Percentiles rank a stretch among this genome's conserved stretches.
Evolutionary conservation across 257 asterid species (phyloP).

Genomic region (Linderniella brevidens): DNA sequence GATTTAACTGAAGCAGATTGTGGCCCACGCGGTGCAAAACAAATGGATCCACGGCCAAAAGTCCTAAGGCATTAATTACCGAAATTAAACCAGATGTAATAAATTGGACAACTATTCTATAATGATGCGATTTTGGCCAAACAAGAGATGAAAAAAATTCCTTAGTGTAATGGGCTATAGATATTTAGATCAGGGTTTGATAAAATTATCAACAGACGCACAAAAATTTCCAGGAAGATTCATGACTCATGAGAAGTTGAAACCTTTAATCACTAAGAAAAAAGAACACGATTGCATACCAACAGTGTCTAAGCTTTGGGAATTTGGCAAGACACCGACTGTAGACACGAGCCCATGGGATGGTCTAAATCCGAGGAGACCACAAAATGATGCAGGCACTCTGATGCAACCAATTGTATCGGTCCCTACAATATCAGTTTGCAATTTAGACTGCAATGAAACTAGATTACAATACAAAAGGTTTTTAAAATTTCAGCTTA

Average conservation of each 20-base stretch:
- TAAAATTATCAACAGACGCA: no score
- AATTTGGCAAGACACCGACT: conserved; percentile 66
- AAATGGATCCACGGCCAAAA: conserved; percentile 77
- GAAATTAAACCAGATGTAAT: not conserved
- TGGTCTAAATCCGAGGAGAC: conserved; percentile 73
- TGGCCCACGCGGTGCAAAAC: conserved; percentile 74
- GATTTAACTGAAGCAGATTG: conserved; percentile 53
- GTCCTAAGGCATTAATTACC: conserved; percentile 38
- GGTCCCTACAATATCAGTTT: conserved; percentile 35
- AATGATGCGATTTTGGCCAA: no score
- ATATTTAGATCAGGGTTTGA: no score
- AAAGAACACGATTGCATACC: conserved; percentile 33
- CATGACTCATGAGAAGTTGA: not conserved
- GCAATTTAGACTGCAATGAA: conserved; percentile 2
- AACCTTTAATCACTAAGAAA: not conserved
- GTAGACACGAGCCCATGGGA: conserved; percentile 67
- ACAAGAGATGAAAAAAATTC: no score
- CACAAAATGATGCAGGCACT: conserved; percentile 57
- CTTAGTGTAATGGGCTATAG: no score
- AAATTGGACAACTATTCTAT: no score
- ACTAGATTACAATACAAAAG: conserved; percentile 8
- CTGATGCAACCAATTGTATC: conserved; percentile 48
- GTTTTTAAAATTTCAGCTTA: no score
- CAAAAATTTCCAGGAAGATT: not conserved
- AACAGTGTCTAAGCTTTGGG: conserved; percentile 78